A percentile compares a stretch with the other conserved stretches of the same genome.
phyloP scores from a whole-genome alignment of 2,329 filamentous ascomycete species.

The Diaporthe eres region DNA sequence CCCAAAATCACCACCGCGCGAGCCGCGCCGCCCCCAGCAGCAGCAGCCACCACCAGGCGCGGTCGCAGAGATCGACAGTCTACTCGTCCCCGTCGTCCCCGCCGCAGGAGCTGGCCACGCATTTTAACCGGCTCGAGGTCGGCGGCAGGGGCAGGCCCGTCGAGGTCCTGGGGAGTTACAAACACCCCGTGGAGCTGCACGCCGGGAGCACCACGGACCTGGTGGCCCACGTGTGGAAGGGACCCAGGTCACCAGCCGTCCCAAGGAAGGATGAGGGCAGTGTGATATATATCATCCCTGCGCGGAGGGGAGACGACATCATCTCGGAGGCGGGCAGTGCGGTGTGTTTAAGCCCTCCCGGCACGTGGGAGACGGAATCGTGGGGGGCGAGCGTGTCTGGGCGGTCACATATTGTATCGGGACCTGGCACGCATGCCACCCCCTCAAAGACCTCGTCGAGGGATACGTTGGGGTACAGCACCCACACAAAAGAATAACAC shows the following conservation, averaged over 20 bases:
- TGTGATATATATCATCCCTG: constrained; percentile 5
- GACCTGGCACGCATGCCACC: background rate
- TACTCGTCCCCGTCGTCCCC: background rate
- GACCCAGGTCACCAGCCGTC: background rate
- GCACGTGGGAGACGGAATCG: constrained; percentile 23
- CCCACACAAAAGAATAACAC: constrained; percentile 13
- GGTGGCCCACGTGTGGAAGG: constrained; percentile 17
- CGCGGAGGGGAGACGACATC: background rate
- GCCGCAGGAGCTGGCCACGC: constrained; percentile 38
- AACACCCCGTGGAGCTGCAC: constrained; percentile 37
- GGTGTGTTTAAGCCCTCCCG: background rate
- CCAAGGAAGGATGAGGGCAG: background rate
- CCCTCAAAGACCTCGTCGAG: constrained; percentile 12
- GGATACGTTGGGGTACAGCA: constrained; percentile 8
- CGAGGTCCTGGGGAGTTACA: constrained; percentile 30
- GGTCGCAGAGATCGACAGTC: background rate
- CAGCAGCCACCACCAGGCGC: constrained; percentile 4
- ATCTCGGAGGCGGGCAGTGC: background rate
- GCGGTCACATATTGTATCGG: background rate
- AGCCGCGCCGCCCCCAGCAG: background rate
- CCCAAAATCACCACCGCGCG: background rate
- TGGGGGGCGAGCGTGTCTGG: constrained; percentile 7
- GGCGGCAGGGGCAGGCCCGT: constrained; percentile 21
- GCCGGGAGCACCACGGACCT: constrained; percentile 36
- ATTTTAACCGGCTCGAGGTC: constrained; percentile 36